Evolutionary conservation across 768 basidiomycete genomes (phyloP).

Genomic region (Phaeotremella skinneri): DNA sequence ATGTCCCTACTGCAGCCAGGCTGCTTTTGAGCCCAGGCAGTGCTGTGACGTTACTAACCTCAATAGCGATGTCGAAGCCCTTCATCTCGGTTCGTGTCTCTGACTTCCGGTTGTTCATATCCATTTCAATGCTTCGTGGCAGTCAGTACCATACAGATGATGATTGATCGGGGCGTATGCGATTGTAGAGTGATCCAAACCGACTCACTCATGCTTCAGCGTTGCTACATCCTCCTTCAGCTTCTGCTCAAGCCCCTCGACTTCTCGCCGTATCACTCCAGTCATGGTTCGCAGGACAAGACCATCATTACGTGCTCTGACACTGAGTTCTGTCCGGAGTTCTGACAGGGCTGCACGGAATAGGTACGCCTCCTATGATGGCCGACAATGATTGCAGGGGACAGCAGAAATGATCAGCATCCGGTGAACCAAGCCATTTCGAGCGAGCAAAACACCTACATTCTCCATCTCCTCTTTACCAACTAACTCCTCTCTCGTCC

Average conservation of each 20-base stretch:
- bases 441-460: conserved; percentile 32
- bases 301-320: conserved; percentile 77
- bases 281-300: conserved; percentile 75
- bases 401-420: neutral
- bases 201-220: conserved; percentile 84
- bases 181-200: neutral
- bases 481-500: conserved; percentile 44
- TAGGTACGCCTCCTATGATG: conserved; percentile 83
- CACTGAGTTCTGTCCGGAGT: conserved; percentile 76
- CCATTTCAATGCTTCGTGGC: conserved; percentile 80
- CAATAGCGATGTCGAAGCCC: conserved; percentile 73
- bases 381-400: neutral
- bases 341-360: conserved; percentile 92
- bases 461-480: conserved; percentile 55
- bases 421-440: neutral
- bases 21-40: neutral
- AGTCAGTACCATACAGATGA: too few species aligned
- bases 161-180: neutral
- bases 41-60: conserved; percentile 36
- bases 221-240: conserved; percentile 89
- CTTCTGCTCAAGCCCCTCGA: conserved; percentile 78
- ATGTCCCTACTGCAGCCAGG: neutral
- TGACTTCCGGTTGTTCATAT: conserved; percentile 87
- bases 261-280: conserved; percentile 75
- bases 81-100: conserved; percentile 83